These are phyloP conservation scores for Rhododendron mucronatum DNA, from an alignment of 148 eudicot species.

Conservation along the genomic window DNA sequence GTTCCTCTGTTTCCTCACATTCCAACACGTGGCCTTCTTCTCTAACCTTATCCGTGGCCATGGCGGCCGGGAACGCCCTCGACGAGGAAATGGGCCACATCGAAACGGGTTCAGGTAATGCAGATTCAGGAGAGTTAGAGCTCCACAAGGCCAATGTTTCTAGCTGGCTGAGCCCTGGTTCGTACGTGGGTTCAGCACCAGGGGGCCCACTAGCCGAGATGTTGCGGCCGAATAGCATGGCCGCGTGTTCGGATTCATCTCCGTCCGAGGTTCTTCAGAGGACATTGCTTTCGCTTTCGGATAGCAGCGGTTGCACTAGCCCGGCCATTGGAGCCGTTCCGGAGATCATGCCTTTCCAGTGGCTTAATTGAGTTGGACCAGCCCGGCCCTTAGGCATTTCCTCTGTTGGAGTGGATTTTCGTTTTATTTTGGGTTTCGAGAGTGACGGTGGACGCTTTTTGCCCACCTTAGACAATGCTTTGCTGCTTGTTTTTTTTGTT, in stretches of 20 bases:
- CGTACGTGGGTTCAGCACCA: constrained; percentile 24
- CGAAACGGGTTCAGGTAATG: constrained; percentile 26
- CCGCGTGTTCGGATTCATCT: constrained; percentile 21
- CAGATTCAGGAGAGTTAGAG: constrained; percentile 32
- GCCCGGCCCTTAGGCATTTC: not conserved
- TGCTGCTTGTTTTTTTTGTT: not conserved
- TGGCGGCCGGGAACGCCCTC: constrained; percentile 21
- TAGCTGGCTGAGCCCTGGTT: constrained; percentile 18
- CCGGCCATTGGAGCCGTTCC: constrained; percentile 33
- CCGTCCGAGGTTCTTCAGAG: constrained; percentile 59
- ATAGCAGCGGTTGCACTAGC: constrained; percentile 53
- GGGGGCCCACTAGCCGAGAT: constrained; percentile 93
- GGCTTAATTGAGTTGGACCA: constrained; percentile 15
- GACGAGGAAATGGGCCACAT: constrained; percentile 38
- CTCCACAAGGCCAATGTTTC: not conserved
- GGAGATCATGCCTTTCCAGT: constrained; percentile 40
- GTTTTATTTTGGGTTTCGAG: not conserved
- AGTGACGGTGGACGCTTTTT: not conserved
- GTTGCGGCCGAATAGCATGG: constrained; percentile 22
- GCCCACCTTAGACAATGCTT: not conserved
- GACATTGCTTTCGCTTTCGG: constrained; percentile 49
- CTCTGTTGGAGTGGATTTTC: not conserved
- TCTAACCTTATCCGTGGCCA: constrained; percentile 38
- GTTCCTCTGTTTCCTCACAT: constrained; percentile 15
- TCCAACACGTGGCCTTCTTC: constrained; percentile 27